Base-by-base conservation (phyloP, 371 early-diverging fungal genomes). In the Umbelopsis sp. region DNA sequence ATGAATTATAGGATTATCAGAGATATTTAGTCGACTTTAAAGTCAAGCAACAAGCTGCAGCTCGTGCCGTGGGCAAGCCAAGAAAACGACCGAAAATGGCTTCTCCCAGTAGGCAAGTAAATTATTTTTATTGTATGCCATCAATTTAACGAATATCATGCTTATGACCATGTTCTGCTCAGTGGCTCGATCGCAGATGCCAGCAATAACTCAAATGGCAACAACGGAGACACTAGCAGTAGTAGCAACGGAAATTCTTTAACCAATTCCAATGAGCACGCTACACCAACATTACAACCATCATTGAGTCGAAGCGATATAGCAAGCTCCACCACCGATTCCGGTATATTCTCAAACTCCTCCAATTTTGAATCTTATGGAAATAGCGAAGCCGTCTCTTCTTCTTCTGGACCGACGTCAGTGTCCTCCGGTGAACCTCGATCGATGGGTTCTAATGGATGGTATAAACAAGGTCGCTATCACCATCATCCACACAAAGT, bases 1-100 rank as follows among this genome's bases (percentile, higher is more conserved):
- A 12, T 16, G 16, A 7, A 16, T 45, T 1, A n/a, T 50, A 82
- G 83, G 65, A 75, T 65, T 84, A 84, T 52, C 82, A 84, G 57
- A 72, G 76, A 57, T 84, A 84, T 37, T 63, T 82, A 50, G 69
- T 51, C 14, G 82, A 82, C 6, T 85, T 83, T 44, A 76, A 76
- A 46, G 70, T 69, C 12, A 78, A 80, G 69, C 77, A 88, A 73
- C 87, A 76, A 71, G 77, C 78, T 46, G 74, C 79, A 25, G 76
- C 76, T 53, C 71, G 76, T 6, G 74, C 78, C 11, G 78, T 75
- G 1, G 78, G 78, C n/a, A 72, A 76, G 64, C 78, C 78, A 25
- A 65, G 76, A 63, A 78, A 74, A 50, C 52, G 72, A 41, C 29
- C 68, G 52, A 75, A 74, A 65, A 45, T 22, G 9, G 52, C 65